phyloP scores from a whole-genome alignment of 441 rosid species.

The Gossypium lobatum region DNA sequence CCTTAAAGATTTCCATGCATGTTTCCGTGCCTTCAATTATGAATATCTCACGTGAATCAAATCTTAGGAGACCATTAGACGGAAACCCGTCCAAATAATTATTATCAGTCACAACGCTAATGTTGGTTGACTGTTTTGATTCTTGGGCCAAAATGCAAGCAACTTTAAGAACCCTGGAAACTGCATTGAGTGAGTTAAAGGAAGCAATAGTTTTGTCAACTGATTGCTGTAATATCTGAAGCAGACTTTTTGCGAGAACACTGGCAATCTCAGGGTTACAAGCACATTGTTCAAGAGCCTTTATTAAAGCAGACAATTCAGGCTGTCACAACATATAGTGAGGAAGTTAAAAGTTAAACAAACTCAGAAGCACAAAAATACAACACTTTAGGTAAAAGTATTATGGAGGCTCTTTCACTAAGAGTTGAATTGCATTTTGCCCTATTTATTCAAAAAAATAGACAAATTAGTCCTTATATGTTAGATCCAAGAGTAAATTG shows the following conservation, averaged over 20 bases:
- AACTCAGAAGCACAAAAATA: background rate
- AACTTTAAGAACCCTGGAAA: constrained; percentile 74
- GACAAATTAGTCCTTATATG: too few relatives aligned
- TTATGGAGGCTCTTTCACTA: too few relatives aligned
- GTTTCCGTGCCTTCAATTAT: constrained; percentile 54
- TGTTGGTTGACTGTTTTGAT: constrained; percentile 35
- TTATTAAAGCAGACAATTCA: constrained; percentile 68
- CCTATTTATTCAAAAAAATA: too few relatives aligned
- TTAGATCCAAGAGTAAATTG: too few relatives aligned
- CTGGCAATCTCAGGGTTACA: constrained; percentile 57
- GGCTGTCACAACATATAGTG: constrained; percentile 53
- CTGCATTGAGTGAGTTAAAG: constrained; percentile 63
- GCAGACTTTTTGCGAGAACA: constrained; percentile 66
- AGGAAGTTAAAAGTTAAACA: constrained; percentile 4
- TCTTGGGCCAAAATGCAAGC: constrained; percentile 73
- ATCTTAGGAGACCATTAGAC: constrained; percentile 23
- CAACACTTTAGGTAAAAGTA: too few relatives aligned
- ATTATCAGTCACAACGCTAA: constrained; percentile 25
- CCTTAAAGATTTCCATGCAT: constrained; percentile 55
- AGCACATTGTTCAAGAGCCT: constrained; percentile 84
- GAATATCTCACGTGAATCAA: constrained; percentile 32
- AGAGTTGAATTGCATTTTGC: too few relatives aligned
- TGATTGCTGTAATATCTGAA: constrained; percentile 63
- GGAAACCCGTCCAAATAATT: constrained; percentile 22
- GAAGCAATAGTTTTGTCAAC: constrained; percentile 67